Evolutionary conservation across 345 rosid genomes (phyloP), one percentile per base, ranked within the genome.

Genomic region (Boechera divaricarpa): DNA sequence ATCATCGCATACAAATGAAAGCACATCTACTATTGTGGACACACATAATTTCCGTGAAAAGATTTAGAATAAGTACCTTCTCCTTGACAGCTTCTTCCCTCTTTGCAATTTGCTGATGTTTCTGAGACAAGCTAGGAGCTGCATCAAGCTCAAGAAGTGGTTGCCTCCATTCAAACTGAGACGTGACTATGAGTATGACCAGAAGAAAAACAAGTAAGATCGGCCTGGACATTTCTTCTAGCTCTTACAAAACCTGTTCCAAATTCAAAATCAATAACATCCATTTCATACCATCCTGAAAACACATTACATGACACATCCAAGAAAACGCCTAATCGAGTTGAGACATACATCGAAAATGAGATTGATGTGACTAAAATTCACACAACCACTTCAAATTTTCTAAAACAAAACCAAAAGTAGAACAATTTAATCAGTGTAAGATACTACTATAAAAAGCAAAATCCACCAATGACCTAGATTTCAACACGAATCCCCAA

Each of bases 81-180:
- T 90, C 97, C 64, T 94, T 94, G 2, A 91, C 88, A 61, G 84
- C 89, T 68, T 90, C 97, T 84, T 87, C 94, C 68, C 82, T 82
- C 67, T 80, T 81, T 0, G 92, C 83, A 65, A 81, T 71, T 29
- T 78, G 89, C 56, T 81, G 82, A 68, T 89, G 94, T 81, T 89
- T 90, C 58, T 84, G 89, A 65, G 84, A 67, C 52, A 83, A 59
- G 24, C 78, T 81, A 4, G 89, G 86, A 59, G 82, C 65, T 6
- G 81, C 42, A 38, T 89, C 97, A 56, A 83, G 77, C 77, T 94
- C 98, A 70, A 91, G 83, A 49, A 91, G 89, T 39, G 86, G 96
- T 74, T 91, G 96, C 70, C 90, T 89, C 98, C 98, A 94, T 75
- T 94, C 98, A 64, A 94, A 94, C 59, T 90, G 97, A 63, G 93